Evolutionary conservation across 1,284 basidiomycete genomes (phyloP).

Genomic region (Sparassis latifolia): DNA sequence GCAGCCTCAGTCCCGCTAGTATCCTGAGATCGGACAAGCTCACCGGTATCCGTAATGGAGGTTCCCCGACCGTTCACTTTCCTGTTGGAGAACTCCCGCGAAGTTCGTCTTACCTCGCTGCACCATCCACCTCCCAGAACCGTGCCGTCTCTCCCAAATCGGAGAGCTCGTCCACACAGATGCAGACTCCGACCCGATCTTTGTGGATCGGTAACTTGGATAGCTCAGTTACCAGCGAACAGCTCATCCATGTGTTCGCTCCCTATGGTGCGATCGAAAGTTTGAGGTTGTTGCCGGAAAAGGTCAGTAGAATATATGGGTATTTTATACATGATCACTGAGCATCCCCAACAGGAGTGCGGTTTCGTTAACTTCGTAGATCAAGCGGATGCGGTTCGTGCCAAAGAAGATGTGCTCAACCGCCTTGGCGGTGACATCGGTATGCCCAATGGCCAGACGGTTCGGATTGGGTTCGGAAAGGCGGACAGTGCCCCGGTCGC

Average conservation of each 20-base stretch:
- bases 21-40: constrained; percentile 57
- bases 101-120: constrained; percentile 59
- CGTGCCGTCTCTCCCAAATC: constrained; percentile 75
- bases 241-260: constrained; percentile 91
- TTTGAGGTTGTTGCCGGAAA: constrained; percentile 89
- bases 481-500: constrained; percentile 90
- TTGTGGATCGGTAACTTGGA: constrained; percentile 98
- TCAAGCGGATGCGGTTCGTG: constrained; percentile 87
- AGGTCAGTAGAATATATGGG: constrained; percentile 47
- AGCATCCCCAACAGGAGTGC: constrained; percentile 64
- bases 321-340: neutral
- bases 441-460: constrained; percentile 88
- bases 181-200: constrained; percentile 89
- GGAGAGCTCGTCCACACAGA: constrained; percentile 59
- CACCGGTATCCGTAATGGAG: constrained; percentile 32
- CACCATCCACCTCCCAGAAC: constrained; percentile 51
- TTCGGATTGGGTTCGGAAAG: constrained; percentile 97
- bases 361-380: constrained; percentile 99
- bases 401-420: constrained; percentile 94
- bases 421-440: constrained; percentile 91
- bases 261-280: constrained; percentile 97
- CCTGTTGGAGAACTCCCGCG: constrained; percentile 54
- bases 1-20: constrained; percentile 40
- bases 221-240: constrained; percentile 87
- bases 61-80: constrained; percentile 64